These are phyloP conservation scores for Coprinopsis strossmayeri DNA, from an alignment of 768 basidiomycete genomes.

Conservation along the genomic window DNA sequence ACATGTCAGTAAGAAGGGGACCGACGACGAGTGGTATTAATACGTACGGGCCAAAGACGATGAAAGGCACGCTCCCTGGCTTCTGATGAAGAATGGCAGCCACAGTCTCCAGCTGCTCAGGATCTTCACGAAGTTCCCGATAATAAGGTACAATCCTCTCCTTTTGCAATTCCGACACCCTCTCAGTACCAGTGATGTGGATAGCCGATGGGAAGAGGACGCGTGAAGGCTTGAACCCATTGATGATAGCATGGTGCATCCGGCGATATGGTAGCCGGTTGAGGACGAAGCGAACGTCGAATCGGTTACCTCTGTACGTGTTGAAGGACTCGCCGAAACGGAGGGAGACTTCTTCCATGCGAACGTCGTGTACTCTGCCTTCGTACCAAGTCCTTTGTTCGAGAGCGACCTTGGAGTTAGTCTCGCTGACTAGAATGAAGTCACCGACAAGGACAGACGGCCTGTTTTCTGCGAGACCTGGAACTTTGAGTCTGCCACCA, in stretches of 20 bases:
- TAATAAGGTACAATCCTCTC: constrained; percentile 21
- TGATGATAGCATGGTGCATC: constrained; percentile 47
- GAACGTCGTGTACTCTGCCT: constrained; percentile 45
- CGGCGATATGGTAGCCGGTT: constrained; percentile 47
- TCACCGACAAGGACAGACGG: constrained; percentile 53
- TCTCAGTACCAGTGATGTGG: constrained; percentile 17
- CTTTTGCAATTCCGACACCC: constrained; percentile 16
- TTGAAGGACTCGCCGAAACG: constrained; percentile 41
- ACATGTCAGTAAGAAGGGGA: not conserved
- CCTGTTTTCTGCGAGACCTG: constrained; percentile 51
- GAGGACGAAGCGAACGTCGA: constrained; percentile 50
- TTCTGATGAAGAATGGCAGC: constrained; percentile 37
- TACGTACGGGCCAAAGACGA: constrained; percentile 61
- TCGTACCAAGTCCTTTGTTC: constrained; percentile 27
- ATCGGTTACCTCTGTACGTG: constrained; percentile 29
- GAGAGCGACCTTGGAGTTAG: constrained; percentile 16
- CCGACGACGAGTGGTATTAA: too few species aligned
- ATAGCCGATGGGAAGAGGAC: constrained; percentile 39
- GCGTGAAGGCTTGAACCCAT: constrained; percentile 29
- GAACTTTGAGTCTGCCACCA: constrained; percentile 36
- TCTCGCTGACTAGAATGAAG: constrained; percentile 30
- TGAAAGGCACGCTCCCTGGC: constrained; percentile 45
- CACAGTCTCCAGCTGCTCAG: constrained; percentile 45
- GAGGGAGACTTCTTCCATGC: constrained; percentile 35
- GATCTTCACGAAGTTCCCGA: constrained; percentile 32